phyloP scores from a whole-genome alignment of 257 asterid genomes.

The Jacaranda mimosifolia region DNA sequence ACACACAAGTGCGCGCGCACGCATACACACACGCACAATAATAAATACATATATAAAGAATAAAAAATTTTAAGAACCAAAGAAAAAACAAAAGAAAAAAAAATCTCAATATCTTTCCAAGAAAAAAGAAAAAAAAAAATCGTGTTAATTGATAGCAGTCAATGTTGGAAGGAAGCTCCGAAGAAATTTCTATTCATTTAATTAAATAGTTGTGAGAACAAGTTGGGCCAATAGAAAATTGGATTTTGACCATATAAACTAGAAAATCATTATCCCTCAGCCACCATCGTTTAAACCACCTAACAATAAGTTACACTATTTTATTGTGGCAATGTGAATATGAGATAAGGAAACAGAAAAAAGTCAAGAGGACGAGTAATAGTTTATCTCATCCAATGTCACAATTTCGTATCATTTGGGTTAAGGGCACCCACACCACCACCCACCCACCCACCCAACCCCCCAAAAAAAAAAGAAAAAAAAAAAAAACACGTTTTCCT shows the following conservation, averaged over 20 bases:
- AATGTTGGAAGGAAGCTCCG: background rate
- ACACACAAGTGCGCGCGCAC: no score
- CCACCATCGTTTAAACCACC: background rate
- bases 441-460: no score
- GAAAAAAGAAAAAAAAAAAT: no score
- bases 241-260: background rate
- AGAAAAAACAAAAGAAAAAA: no score
- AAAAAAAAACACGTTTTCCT: slow-evolving; percentile 1
- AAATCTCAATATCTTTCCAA: no score
- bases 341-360: background rate
- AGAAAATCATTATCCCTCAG: background rate
- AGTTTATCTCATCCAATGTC: background rate
- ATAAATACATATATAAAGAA: no score
- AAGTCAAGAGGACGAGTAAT: slow-evolving; percentile 1
- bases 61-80: no score
- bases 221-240: background rate
- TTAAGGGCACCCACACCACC: no score
- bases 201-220: no score
- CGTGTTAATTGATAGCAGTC: background rate
- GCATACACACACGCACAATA: no score
- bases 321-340: background rate
- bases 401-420: slow-evolving; percentile 14
- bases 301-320: background rate
- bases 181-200: background rate
- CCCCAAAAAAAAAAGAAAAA: background rate